Base-by-base conservation (phyloP, 2,329 filamentous ascomycete species). In the Trichoderma atroviride region DNA sequence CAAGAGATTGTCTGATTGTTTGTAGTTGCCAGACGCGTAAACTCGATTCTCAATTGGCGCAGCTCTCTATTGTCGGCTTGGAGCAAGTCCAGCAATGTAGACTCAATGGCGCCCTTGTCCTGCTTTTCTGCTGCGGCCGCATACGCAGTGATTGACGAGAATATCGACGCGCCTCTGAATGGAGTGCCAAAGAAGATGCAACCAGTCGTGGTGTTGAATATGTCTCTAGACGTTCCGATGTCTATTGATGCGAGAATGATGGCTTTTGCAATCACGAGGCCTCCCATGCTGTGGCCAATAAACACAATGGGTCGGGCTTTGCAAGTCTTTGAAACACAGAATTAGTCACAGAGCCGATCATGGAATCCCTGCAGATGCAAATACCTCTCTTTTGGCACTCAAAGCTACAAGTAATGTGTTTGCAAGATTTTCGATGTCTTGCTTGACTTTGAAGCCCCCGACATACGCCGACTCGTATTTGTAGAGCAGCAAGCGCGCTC, bases 271-370 rank as follows among this genome's bases (percentile, higher is more conserved):
- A 83, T 77, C 1, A 83, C 81, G 6, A 83, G 74, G 7, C 81
- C 81, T 10, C 81, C 81, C 81, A 83, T 83, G 24, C 80, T 81
- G 47, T 83, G 81, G 0, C 80, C 81, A 16, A 83, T 79, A 43
- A 83, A 81, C 0, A 82, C 77, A 11, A 83, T 80, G 1, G 82
- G 81, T 5, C 69, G 62, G 27, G 61, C 19, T 55, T 60, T 61
- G 24, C 68, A 69, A 7, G 33, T 5, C n/a, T 14, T 27, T 9
- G 19, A 19, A 13, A 5, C 7, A 13, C 7, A 27, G 14, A 11
- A 29, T 19, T 22, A 27, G 16, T 40, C n/a, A n/a, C n/a, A n/a
- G n/a, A n/a, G n/a, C n/a, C n/a, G n/a, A n/a, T n/a, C n/a, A 40
- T 16, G 14, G 1, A 14, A 14, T 31, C 5, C 7, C 29, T 31